These are phyloP conservation scores for Hymenoscyphus albidus DNA, from an alignment of 2,329 filamentous ascomycete genomes.

Conservation along the genomic window DNA sequence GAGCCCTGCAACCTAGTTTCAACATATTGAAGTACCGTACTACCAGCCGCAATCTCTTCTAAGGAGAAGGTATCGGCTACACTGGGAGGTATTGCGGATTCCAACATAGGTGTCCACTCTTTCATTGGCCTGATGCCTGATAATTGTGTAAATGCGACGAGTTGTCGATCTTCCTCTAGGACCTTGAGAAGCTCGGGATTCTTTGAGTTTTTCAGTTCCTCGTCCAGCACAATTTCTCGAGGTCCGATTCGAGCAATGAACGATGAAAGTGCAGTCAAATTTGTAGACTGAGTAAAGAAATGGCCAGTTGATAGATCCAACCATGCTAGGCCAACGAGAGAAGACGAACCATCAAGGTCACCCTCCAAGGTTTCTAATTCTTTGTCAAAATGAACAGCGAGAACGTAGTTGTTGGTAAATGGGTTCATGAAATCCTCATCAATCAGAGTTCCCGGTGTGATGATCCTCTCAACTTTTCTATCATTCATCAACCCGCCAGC, in stretches of 20 bases:
- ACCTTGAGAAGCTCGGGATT: slow-evolving; percentile 61
- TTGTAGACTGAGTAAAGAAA: slow-evolving; percentile 80
- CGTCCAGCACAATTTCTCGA: slow-evolving; percentile 77
- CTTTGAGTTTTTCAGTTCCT: slow-evolving; percentile 53
- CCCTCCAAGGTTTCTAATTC: background rate
- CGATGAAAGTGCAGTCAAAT: slow-evolving; percentile 69
- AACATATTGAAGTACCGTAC: slow-evolving; percentile 80
- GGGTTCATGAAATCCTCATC: slow-evolving; percentile 98
- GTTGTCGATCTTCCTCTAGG: slow-evolving; percentile 70
- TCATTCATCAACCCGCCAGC: slow-evolving; percentile 79
- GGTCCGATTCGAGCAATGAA: slow-evolving; percentile 79
- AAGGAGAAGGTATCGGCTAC: slow-evolving; percentile 55
- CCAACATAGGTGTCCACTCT: slow-evolving; percentile 72
- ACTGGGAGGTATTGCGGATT: slow-evolving; percentile 60
- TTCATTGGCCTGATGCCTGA: slow-evolving; percentile 38
- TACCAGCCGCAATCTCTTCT: slow-evolving; percentile 72
- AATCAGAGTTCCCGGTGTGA: slow-evolving; percentile 92
- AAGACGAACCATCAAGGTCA: slow-evolving; percentile 33
- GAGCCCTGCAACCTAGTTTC: slow-evolving; percentile 71
- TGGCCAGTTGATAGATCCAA: slow-evolving; percentile 91
- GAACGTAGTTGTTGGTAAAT: slow-evolving; percentile 86
- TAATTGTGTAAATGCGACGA: slow-evolving; percentile 67
- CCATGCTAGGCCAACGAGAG: slow-evolving; percentile 78
- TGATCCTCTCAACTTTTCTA: slow-evolving; percentile 76
- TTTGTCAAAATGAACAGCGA: slow-evolving; percentile 65